Conservation (phyloP, 176 grass and related monocot genomes). For the Bromus sterilis region DNA sequence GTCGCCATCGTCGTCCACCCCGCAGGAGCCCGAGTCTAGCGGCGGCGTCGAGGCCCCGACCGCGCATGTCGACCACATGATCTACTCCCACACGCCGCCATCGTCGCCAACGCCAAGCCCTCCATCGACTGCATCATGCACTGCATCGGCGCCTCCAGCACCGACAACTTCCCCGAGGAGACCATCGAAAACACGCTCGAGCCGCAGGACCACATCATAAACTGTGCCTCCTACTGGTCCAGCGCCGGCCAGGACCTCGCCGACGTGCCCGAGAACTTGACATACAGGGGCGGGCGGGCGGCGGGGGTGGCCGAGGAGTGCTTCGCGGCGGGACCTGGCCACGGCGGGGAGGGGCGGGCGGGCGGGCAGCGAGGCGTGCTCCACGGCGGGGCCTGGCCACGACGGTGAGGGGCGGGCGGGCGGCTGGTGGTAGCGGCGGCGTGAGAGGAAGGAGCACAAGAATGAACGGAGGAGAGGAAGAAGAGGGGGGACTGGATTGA, state of each 20-base stretch:
- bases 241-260: conserved; percentile 53
- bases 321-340: no score
- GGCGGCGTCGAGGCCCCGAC: conserved; percentile 1
- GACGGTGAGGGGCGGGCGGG: no score
- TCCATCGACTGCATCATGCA: conserved; percentile 36
- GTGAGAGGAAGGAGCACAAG: no score
- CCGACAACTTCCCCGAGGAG: conserved; percentile 82
- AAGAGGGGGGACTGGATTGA: no score
- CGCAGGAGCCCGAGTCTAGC: conserved; percentile 49
- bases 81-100: conserved; percentile 44
- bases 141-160: conserved; percentile 77
- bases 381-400: no score
- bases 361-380: no score
- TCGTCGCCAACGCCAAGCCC: conserved; percentile 23
- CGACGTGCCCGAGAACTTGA: conserved; percentile 48
- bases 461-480: no score
- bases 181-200: conserved; percentile 68
- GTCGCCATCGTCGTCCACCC: neutral
- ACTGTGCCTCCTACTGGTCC: conserved; percentile 80
- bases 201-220: conserved; percentile 13
- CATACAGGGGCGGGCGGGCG: no score
- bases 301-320: no score
- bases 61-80: conserved; percentile 36
- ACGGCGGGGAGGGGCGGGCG: no score
- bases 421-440: no score